These are phyloP conservation scores for Fraxinus sp. DNA, from an alignment of 305 asterid species.

Conservation along the genomic window DNA sequence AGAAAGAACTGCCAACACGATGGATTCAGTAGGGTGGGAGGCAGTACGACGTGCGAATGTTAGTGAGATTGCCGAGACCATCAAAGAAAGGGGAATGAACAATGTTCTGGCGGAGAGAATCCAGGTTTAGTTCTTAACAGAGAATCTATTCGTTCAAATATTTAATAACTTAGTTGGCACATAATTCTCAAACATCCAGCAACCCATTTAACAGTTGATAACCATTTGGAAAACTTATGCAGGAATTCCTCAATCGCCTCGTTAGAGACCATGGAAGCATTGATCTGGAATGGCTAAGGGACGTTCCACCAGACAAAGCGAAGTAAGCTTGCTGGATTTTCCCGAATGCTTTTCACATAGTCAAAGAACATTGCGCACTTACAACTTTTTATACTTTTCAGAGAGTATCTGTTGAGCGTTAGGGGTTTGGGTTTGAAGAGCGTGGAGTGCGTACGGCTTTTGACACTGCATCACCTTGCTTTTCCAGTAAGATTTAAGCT, in stretches of 20 bases:
- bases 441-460: slow-evolving; percentile 93
- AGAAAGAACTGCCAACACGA: slow-evolving; percentile 52
- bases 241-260: slow-evolving; percentile 84
- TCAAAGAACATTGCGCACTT: slow-evolving; percentile 9
- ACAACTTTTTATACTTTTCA: slow-evolving; percentile 38
- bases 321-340: slow-evolving; percentile 54
- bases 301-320: slow-evolving; percentile 93
- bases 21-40: slow-evolving; percentile 96
- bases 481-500: slow-evolving; percentile 76
- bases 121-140: slow-evolving; percentile 48
- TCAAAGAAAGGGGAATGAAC: slow-evolving; percentile 97
- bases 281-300: slow-evolving; percentile 97
- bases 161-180: slow-evolving; percentile 13
- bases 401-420: slow-evolving; percentile 88
- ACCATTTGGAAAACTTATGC: slow-evolving; percentile 34
- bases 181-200: slow-evolving; percentile 13
- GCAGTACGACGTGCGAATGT: slow-evolving; percentile 89
- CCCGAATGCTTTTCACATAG: neutral
- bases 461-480: slow-evolving; percentile 97
- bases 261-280: slow-evolving; percentile 85
- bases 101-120: slow-evolving; percentile 91
- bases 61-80: slow-evolving; percentile 69
- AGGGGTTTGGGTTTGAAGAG: slow-evolving; percentile 97
- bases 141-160: slow-evolving; percentile 7
- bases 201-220: slow-evolving; percentile 26